Evolutionary conservation across 169 alveolate species (phyloP), one percentile per base, ranked within the genome.

Genomic region (Cryptosporidium andersoni): DNA sequence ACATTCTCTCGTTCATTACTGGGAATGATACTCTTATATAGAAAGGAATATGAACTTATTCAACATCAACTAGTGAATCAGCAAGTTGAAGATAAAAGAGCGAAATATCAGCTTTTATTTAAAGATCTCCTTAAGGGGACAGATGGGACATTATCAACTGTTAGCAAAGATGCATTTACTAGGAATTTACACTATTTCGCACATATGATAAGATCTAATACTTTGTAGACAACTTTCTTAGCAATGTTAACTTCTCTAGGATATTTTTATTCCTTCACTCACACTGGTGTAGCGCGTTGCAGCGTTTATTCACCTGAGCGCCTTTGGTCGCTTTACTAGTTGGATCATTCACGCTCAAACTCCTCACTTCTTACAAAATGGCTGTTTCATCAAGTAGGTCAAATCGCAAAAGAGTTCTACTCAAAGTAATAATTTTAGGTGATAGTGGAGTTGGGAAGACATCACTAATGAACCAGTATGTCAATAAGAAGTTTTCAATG

Each of bases 401-500:
- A 45, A 89, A 74, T 58, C 90, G 90, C 90, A 93, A 93, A 81
- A 93, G 96, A 89, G 93, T 96, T 62, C 93, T 97, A 51, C 92
- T 96, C 65, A 97, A 97, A 93, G 97, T 96, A 58, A 96, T 97
- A 89, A 96, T 97, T 80, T 94, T 97, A 66, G 99, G 99, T 37
- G 99, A 97, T 91, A 97, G 99, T 92, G 99, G 99, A 81, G 99
- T 97, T 43, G 99, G 99, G 56, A 97, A 97, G 88, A 97, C 99
- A 39, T 98, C 99, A 36, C 91, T 98, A 67, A 97, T 98, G 98
- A 95, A 98, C 88, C 98, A 96, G 91, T 97, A 96, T 88, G 99
- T 97, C 80, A 97, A 96, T 94, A 93, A 95, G 88, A 95, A 96
- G 74, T 97, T 97, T 92, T 93, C 98, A 62, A 92, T 94, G 64